phyloP scores from a whole-genome alignment of 208 protist genomes.

The Phytomonas sp. region DNA sequence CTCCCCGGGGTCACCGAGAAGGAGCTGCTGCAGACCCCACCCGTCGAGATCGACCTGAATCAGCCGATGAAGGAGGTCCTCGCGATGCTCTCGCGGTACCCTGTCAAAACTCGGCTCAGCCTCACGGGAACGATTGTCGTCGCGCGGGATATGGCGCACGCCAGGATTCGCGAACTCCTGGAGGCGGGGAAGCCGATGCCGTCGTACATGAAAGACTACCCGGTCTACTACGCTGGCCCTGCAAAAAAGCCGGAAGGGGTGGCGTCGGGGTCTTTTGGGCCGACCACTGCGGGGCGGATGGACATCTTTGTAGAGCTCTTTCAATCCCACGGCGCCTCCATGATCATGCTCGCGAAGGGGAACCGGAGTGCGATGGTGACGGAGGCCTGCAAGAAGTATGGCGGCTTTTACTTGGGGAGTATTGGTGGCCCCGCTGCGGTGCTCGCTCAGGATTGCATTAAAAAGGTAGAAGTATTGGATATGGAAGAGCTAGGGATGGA shows the following conservation, averaged over 20 bases:
- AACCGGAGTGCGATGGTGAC: slow-evolving; percentile 91
- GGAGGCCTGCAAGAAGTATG: slow-evolving; percentile 92
- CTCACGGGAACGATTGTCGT: slow-evolving; percentile 95
- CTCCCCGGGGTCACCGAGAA: slow-evolving; percentile 87
- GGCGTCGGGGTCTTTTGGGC: slow-evolving; percentile 93
- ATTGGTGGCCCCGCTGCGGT: slow-evolving; percentile 95
- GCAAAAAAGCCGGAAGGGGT: slow-evolving; percentile 94
- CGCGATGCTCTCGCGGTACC: slow-evolving; percentile 73
- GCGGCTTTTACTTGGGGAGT: slow-evolving; percentile 96
- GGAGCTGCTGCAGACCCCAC: slow-evolving; percentile 48
- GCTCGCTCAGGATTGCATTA: slow-evolving; percentile 91
- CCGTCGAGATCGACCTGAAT: slow-evolving; percentile 91
- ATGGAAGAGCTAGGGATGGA: slow-evolving; percentile 90
- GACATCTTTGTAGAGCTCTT: slow-evolving; percentile 94
- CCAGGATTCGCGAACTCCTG: slow-evolving; percentile 89
- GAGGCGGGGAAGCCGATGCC: slow-evolving; percentile 84
- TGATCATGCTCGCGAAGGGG: slow-evolving; percentile 95
- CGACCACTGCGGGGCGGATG: slow-evolving; percentile 96
- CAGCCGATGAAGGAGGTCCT: slow-evolving; percentile 86
- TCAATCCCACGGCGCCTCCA: slow-evolving; percentile 83
- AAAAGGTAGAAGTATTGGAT: slow-evolving; percentile 90
- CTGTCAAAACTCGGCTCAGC: slow-evolving; percentile 89
- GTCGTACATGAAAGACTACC: slow-evolving; percentile 93
- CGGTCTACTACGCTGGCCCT: slow-evolving; percentile 97
- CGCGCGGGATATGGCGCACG: slow-evolving; percentile 96